These are phyloP conservation scores for Helotiales sp. DNA, from an alignment of 2,329 filamentous ascomycete genomes.

Conservation along the genomic window DNA sequence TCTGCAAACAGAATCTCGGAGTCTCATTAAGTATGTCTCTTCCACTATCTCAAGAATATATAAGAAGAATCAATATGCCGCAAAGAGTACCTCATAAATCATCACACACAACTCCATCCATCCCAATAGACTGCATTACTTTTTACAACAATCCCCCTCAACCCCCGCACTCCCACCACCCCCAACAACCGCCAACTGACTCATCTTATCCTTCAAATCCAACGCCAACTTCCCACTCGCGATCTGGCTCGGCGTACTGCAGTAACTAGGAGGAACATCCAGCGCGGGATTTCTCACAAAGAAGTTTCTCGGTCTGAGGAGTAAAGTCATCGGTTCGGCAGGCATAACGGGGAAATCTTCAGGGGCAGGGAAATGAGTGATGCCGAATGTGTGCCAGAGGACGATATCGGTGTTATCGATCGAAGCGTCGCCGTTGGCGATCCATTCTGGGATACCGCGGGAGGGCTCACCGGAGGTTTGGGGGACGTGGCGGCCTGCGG, in stretches of 20 bases:
- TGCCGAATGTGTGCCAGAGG: slow-evolving; percentile 90
- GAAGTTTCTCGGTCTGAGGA: slow-evolving; percentile 59
- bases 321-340: slow-evolving; percentile 74
- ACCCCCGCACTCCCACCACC: slow-evolving; percentile 9
- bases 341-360: slow-evolving; percentile 96
- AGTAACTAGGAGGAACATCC: slow-evolving; percentile 65
- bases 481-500: slow-evolving; percentile 60
- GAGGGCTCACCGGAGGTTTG: slow-evolving; percentile 52
- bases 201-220: slow-evolving; percentile 50
- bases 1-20: too few relatives aligned
- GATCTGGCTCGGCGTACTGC: slow-evolving; percentile 70
- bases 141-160: slow-evolving; percentile 26
- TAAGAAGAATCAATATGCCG: neutral
- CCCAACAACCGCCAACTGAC: slow-evolving; percentile 31
- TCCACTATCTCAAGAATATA: neutral
- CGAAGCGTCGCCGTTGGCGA: slow-evolving; percentile 62
- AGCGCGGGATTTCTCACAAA: slow-evolving; percentile 58
- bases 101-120: neutral
- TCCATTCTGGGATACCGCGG: slow-evolving; percentile 43
- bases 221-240: slow-evolving; percentile 45
- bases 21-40: too few relatives aligned
- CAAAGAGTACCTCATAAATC: neutral
- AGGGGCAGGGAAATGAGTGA: slow-evolving; percentile 85
- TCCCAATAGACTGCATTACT: slow-evolving; percentile 9
- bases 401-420: slow-evolving; percentile 85